Evolutionary conservation across 1,139 yeast species (phyloP).

Genomic region (Barnettozyma hawaiiensis): DNA sequence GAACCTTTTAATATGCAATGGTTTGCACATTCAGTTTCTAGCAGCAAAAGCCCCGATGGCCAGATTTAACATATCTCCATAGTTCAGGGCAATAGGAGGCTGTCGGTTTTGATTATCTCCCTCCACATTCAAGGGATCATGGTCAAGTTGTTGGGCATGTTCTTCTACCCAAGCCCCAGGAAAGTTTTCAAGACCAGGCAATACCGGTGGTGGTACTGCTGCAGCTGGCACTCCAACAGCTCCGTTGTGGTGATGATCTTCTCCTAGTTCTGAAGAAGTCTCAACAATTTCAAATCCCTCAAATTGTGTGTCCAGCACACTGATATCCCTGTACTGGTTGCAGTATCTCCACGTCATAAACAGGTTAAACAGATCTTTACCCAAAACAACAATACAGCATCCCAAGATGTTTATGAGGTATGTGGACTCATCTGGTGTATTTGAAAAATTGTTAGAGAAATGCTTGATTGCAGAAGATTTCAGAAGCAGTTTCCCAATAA

Average conservation of each 20-base stretch:
- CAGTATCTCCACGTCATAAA: slow-evolving; percentile 33
- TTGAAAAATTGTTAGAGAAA: slow-evolving; percentile 16
- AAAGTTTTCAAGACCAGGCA: not conserved
- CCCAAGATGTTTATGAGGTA: slow-evolving; percentile 44
- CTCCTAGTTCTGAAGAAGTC: not conserved
- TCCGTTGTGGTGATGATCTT: not conserved
- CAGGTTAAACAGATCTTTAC: slow-evolving; percentile 36
- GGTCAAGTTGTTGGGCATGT: not conserved
- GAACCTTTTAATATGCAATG: no score
- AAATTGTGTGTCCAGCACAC: slow-evolving; percentile 20
- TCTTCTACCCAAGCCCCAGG: slow-evolving; percentile 2
- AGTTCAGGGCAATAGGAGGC: not conserved
- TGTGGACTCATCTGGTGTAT: slow-evolving; percentile 36
- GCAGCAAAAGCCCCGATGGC: not conserved
- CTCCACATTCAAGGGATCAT: not conserved
- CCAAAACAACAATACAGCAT: slow-evolving; percentile 34
- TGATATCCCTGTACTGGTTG: slow-evolving; percentile 30
- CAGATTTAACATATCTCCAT: not conserved
- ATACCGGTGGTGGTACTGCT: no score
- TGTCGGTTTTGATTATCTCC: not conserved
- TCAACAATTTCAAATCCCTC: slow-evolving; percentile 8
- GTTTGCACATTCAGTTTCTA: slow-evolving; percentile 1
- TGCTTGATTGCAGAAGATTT: slow-evolving; percentile 17
- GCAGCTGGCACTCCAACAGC: not conserved
- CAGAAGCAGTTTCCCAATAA: slow-evolving; percentile 22